Evolutionary conservation across 768 basidiomycete genomes (phyloP), one percentile per base, ranked within the genome.

Genomic region (Boletus eberwhitei): DNA sequence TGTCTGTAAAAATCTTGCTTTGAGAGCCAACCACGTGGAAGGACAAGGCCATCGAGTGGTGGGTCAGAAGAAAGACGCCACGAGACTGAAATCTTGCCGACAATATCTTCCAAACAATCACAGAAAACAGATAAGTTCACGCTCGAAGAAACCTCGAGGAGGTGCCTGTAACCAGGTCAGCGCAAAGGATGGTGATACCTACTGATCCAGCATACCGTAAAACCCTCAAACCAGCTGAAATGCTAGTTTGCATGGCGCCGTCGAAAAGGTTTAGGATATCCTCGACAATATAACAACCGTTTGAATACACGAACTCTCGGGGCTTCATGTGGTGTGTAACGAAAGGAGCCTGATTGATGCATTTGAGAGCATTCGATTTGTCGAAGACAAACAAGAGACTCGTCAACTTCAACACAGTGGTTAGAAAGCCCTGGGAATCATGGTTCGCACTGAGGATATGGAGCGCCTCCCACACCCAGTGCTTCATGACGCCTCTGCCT

Each of bases 11-110:
- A 58, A 52, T 56, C 59, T 16, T 55, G 54, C 42, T 60, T 41
- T 26, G 38, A 34, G 19, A 84, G 60, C 83, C 84, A 87, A 48
- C 75, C 78, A 2, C 75, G 75, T 0, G 85, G 85, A 34, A 87
- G 72, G 5, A 77, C 76, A 26, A 82, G 58, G 16, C 73, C 71
- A 60, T 85, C 78, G 0, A 83, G 64, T 42, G 41, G 51, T 0
- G 40, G 55, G 6, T 13, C 21, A 21, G 13, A 56, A 37, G 29
- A 60, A 58, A 52, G 67, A 62, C 64, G 66, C 39, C 63, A 61
- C 1, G 71, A 70, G 2, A 85, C 50, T 5, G 79, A 67, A 5
- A 75, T 59, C 14, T 71, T 72, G 8, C 71, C 72, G 44, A 78
- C 76, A 2, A 86, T 62, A 11, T 67, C 65, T 39, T 87, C 86